Conservation (phyloP, 345 rosid genomes). For the Arabidopsis arenosa region DNA sequence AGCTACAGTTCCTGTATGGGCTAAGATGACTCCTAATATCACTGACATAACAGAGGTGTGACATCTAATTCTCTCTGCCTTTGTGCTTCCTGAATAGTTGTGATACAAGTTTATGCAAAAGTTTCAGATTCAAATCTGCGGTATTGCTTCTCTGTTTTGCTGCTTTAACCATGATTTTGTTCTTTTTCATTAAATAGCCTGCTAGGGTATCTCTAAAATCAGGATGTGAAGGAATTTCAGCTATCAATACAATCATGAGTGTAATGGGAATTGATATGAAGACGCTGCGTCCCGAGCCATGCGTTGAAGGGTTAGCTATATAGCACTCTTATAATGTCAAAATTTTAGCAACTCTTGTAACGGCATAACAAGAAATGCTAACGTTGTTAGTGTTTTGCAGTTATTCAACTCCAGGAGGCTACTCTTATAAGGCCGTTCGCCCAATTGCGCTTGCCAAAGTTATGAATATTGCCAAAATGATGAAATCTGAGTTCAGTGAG, state of each 20-base stretch:
- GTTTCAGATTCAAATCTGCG: not conserved
- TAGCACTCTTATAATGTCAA: conserved; percentile 35
- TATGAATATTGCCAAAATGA: conserved; percentile 92
- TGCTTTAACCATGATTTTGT: conserved; percentile 18
- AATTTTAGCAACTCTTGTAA: conserved; percentile 2
- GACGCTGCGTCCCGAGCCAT: conserved; percentile 90
- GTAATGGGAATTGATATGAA: conserved; percentile 93
- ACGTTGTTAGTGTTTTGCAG: conserved; percentile 48
- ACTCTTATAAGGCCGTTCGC: conserved; percentile 92
- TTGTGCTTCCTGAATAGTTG: not conserved
- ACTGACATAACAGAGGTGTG: conserved; percentile 90
- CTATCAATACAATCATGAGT: conserved; percentile 95
- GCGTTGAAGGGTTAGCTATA: conserved; percentile 87
- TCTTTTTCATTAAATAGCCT: conserved; percentile 57
- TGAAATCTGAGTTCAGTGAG: conserved; percentile 67
- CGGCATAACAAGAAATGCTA: conserved; percentile 12
- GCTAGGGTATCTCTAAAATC: conserved; percentile 81
- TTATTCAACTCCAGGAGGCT: conserved; percentile 98
- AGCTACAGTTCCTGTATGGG: conserved; percentile 99
- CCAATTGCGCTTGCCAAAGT: conserved; percentile 94
- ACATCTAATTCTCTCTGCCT: not conserved
- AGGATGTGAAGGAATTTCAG: conserved; percentile 89
- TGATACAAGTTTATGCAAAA: not conserved
- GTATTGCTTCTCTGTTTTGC: conserved; percentile 15
- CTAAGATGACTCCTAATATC: conserved; percentile 99